Conservation (phyloP, 768 basidiomycete species). For the Tulasnella sp. region DNA sequence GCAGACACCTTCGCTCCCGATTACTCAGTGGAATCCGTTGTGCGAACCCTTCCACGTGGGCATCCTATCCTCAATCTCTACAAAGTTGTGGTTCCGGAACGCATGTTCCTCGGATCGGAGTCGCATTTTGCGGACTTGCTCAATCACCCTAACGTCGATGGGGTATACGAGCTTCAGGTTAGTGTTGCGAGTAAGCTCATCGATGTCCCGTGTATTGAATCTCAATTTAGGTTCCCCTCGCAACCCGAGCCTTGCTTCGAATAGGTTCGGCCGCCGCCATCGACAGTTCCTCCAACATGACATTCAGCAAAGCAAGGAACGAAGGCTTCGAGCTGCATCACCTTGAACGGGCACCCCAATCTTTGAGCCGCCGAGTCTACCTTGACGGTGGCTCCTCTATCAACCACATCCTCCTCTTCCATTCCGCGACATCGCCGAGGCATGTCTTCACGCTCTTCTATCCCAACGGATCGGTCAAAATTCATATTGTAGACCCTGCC, state of each 20-base stretch:
- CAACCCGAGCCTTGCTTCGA: constrained; percentile 66
- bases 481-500: constrained; percentile 87
- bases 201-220: not conserved
- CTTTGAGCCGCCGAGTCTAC: constrained; percentile 54
- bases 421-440: constrained; percentile 55
- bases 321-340: constrained; percentile 75
- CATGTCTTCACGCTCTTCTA: constrained; percentile 86
- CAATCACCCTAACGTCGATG: constrained; percentile 90
- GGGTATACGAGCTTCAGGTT: constrained; percentile 89
- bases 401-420: constrained; percentile 79
- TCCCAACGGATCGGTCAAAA: constrained; percentile 52
- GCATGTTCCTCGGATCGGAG: constrained; percentile 69
- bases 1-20: constrained; percentile 56
- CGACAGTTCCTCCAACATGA: constrained; percentile 46
- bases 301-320: constrained; percentile 72
- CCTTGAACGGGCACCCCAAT: constrained; percentile 49
- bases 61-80: constrained; percentile 69
- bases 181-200: constrained; percentile 13
- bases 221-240: constrained; percentile 56
- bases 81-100: constrained; percentile 72
- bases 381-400: constrained; percentile 56
- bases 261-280: constrained; percentile 75
- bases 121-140: constrained; percentile 87
- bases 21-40: constrained; percentile 63
- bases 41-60: constrained; percentile 67